Evolutionary conservation across 176 grass and related monocot species (phyloP).

Genomic region (Pharus latifolius): DNA sequence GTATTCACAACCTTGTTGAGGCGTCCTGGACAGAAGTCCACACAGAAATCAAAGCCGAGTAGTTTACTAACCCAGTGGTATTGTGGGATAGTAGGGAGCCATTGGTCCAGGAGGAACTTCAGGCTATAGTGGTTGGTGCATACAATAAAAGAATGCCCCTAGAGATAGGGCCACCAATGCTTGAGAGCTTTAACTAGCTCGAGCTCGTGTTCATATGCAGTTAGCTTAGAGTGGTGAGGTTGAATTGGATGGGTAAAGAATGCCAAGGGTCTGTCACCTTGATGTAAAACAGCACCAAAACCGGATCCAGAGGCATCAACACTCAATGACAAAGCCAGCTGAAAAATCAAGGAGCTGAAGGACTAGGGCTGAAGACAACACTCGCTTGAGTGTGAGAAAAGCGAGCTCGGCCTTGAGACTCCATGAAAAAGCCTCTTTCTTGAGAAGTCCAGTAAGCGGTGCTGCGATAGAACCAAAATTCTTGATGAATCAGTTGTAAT

Average conservation of each 20-base stretch:
- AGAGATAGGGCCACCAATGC: background rate
- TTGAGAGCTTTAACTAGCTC: background rate
- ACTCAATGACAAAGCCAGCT: background rate
- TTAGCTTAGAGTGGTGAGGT: background rate
- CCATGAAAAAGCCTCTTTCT: background rate
- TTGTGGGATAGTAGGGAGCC: background rate
- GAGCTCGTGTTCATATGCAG: background rate
- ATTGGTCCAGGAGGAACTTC: background rate
- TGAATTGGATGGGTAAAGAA: background rate
- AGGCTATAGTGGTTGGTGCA: background rate
- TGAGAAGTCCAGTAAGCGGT: background rate
- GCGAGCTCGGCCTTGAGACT: accelerated
- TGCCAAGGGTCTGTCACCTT: background rate
- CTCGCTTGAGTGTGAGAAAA: background rate
- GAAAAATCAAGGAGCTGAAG: background rate
- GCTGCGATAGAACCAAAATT: background rate
- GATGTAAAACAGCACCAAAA: background rate
- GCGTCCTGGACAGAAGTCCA: background rate
- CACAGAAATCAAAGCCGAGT: accelerated
- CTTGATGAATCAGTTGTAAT: too few species aligned
- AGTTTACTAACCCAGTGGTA: background rate
- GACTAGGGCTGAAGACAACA: background rate
- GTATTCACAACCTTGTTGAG: too few species aligned
- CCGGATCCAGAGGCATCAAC: background rate
- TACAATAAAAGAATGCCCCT: background rate